Evolutionary conservation across 305 asterid species (phyloP), one percentile per base, ranked within the genome.

Genomic region (Fraxinus albicans): DNA sequence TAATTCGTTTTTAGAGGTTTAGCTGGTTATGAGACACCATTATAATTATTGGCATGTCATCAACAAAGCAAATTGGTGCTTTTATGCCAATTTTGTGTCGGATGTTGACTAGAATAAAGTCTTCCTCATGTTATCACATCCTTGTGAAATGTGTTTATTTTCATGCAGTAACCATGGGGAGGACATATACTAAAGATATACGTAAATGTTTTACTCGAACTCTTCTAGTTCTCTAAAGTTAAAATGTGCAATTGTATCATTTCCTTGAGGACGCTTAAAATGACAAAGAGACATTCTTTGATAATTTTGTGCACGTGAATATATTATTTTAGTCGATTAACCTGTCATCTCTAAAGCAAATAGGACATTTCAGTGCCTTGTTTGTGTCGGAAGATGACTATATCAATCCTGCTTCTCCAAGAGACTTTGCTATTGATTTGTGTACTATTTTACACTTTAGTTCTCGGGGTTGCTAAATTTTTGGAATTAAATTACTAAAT

Each of bases 31-130:
- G 42, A 38, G 42, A 7, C 42, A 38, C 13, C 8, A 8, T 40
- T 40, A 8, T 1, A 40, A 40, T 40, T n/a, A n/a, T 55, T 55
- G 8, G 7, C 36, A 36, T 17, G 92, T 90, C 94, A 89, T 89
- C 89, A 31, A 76, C 85, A 87, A 86, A 87, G 92, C 91, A 89
- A 81, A 70, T 87, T 86, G 95, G 89, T 84, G 63, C 74, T 44
- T 73, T 9, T 19, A 15, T 88, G 84, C 82, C 92, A 90, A 60
- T 70, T 81, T 79, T 89, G 94, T 90, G 95, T 92, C 85, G 92
- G 93, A 91, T 79, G 91, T 83, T 89, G 91, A 88, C 92, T 81
- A 86, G 42, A 87, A 3, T 38, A 34, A 83, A 29, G 10, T 33
- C 82, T 55, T 82, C 76, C 63, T 36, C 63, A 17, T 58, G 70